phyloP scores from a whole-genome alignment of 805 yeast genomes.

The Candida sithepensis region DNA sequence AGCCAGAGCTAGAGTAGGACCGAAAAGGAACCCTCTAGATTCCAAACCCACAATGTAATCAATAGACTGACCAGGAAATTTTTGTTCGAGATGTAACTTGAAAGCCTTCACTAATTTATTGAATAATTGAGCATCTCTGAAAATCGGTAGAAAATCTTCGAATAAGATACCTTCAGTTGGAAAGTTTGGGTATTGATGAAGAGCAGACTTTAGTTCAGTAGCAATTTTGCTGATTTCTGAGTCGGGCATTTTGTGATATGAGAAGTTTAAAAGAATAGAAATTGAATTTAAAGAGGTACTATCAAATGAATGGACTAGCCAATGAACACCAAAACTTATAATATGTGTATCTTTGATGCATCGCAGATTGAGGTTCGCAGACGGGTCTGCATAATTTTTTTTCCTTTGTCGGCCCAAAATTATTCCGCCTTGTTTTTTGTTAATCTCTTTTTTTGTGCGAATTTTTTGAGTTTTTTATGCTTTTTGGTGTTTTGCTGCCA shows the following conservation, averaged over 20 bases:
- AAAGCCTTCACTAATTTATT: conserved; percentile 79
- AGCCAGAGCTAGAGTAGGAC: conserved; percentile 91
- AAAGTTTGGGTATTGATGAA: conserved; percentile 86
- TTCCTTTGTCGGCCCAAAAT: too few species aligned
- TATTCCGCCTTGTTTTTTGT: too few species aligned
- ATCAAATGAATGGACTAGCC: too few species aligned
- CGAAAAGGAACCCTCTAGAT: conserved; percentile 95
- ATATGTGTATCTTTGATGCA: too few species aligned
- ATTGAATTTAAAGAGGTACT: too few species aligned
- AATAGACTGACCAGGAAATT: conserved; percentile 49
- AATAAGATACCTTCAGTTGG: conserved; percentile 90
- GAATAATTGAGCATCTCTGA: conserved; percentile 77
- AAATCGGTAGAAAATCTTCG: conserved; percentile 95
- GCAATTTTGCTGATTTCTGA: conserved; percentile 32
- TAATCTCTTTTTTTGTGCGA: too few species aligned
- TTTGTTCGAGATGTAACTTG: conserved; percentile 62
- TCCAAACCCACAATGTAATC: conserved; percentile 94
- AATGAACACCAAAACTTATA: background rate
- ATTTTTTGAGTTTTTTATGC: too few species aligned
- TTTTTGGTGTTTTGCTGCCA: too few species aligned
- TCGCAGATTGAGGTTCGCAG: too few species aligned
- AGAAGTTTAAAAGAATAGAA: too few species aligned
- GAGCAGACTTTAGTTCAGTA: conserved; percentile 47
- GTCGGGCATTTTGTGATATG: background rate
- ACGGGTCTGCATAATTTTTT: too few species aligned